Conservation (phyloP, 2,329 filamentous ascomycete species). For the Pseudogymnoascus sp. region DNA sequence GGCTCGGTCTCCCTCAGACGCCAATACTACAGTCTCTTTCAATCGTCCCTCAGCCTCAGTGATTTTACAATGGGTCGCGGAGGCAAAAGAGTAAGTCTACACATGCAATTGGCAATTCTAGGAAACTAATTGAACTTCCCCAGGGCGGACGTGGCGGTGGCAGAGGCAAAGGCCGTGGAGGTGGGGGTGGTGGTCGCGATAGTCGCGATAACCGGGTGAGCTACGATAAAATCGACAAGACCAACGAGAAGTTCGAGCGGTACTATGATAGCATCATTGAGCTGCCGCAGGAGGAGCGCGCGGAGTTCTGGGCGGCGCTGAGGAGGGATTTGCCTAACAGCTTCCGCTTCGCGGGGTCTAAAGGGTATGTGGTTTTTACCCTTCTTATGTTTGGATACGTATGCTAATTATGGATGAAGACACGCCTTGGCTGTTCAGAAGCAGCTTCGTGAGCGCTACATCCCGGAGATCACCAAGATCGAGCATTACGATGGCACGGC, state of each 20-base stretch:
- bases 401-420: slow-evolving; percentile 33
- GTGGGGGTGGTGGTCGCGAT: slow-evolving; percentile 31
- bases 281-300: slow-evolving; percentile 67
- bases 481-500: slow-evolving; percentile 70
- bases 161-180: slow-evolving; percentile 19
- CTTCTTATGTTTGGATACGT: background rate
- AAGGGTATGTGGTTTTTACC: slow-evolving; percentile 50
- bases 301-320: slow-evolving; percentile 76
- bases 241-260: slow-evolving; percentile 74
- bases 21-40: slow-evolving; percentile 3
- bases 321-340: slow-evolving; percentile 86
- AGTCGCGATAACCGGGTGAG: slow-evolving; percentile 34
- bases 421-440: slow-evolving; percentile 90
- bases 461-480: slow-evolving; percentile 81
- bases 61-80: slow-evolving; percentile 10
- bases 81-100: slow-evolving; percentile 11
- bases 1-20: background rate
- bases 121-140: background rate
- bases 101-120: background rate
- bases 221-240: slow-evolving; percentile 55
- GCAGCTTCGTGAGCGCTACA: slow-evolving; percentile 78
- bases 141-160: slow-evolving; percentile 17
- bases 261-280: slow-evolving; percentile 77
- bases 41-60: background rate
- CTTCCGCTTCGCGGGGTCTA: slow-evolving; percentile 94